Percentiles rank a stretch among this genome's conserved stretches.
Conservation (phyloP, 208 protist species). For the Leishmania major region DNA sequence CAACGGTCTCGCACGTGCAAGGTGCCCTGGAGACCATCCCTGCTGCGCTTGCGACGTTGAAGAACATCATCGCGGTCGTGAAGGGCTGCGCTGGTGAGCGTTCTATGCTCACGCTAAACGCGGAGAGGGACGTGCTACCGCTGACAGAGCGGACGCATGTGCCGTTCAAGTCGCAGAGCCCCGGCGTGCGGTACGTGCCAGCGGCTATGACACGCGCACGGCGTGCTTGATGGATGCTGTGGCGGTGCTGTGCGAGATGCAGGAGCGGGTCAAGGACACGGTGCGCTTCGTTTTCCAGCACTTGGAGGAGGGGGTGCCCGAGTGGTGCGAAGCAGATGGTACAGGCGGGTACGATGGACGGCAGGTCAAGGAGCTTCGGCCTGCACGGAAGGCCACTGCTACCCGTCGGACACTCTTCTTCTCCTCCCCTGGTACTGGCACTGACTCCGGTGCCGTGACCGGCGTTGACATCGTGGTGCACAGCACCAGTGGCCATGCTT, state of each 20-base stretch:
- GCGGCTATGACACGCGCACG: constrained; percentile 64
- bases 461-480: constrained; percentile 70
- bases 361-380: constrained; percentile 59
- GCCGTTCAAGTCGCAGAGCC: constrained; percentile 47
- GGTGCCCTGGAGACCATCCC: constrained; percentile 38
- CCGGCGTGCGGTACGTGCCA: constrained; percentile 59
- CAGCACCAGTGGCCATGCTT: constrained; percentile 59
- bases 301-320: constrained; percentile 56
- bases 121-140: constrained; percentile 70
- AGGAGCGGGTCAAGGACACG: constrained; percentile 52
- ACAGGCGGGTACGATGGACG: constrained; percentile 45
- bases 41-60: constrained; percentile 29
- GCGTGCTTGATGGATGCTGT: constrained; percentile 61
- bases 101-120: constrained; percentile 38
- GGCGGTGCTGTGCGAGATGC: constrained; percentile 53
- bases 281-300: constrained; percentile 79
- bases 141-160: constrained; percentile 50
- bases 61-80: constrained; percentile 51
- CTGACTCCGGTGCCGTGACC: constrained; percentile 49
- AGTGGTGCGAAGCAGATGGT: constrained; percentile 59
- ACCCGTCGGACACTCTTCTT: constrained; percentile 19
- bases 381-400: constrained; percentile 41
- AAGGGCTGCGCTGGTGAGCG: constrained; percentile 49
- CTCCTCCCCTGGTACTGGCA: constrained; percentile 28
- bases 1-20: constrained; percentile 61